Evolutionary conservation across 2,329 filamentous ascomycete genomes (phyloP).

Genomic region (Ophiostoma himal-ulmi): DNA sequence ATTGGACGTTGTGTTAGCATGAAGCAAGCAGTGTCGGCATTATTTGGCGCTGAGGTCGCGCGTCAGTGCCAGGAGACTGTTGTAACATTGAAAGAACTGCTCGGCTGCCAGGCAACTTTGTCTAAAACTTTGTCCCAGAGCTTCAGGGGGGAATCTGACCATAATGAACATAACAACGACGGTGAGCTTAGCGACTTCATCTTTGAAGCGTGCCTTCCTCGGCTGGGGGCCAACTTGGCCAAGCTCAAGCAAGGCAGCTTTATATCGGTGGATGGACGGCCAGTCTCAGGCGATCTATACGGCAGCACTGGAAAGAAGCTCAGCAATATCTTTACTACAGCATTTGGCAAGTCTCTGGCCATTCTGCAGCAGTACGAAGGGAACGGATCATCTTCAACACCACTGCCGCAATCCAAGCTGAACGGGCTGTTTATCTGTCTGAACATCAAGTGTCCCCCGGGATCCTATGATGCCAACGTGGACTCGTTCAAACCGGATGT

Average conservation of each 20-base stretch:
- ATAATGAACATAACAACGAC: background rate
- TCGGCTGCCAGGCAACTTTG: conserved; percentile 10
- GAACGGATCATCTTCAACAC: background rate
- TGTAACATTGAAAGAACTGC: conserved; percentile 6
- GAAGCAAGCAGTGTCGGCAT: conserved; percentile 55
- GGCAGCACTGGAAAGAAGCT: conserved; percentile 59
- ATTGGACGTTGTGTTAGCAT: conserved; percentile 32
- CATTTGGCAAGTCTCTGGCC: conserved; percentile 36
- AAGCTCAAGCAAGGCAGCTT: conserved; percentile 51
- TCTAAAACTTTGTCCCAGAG: background rate
- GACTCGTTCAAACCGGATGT: conserved; percentile 68
- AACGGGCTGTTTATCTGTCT: conserved; percentile 57
- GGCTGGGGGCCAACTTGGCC: conserved; percentile 39
- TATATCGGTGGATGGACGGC: conserved; percentile 63
- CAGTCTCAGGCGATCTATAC: conserved; percentile 48
- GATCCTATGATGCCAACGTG: conserved; percentile 66
- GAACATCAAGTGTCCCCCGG: conserved; percentile 54
- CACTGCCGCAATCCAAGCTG: conserved; percentile 28
- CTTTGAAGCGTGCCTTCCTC: conserved; percentile 56
- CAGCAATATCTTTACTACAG: conserved; percentile 45
- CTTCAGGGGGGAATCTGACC: background rate
- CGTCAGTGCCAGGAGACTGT: conserved; percentile 21
- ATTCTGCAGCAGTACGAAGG: background rate
- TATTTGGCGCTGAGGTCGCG: conserved; percentile 48
- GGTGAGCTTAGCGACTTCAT: conserved; percentile 32